Conservation (phyloP, 257 asterid species). For the Oldenlandia corymbosa region DNA sequence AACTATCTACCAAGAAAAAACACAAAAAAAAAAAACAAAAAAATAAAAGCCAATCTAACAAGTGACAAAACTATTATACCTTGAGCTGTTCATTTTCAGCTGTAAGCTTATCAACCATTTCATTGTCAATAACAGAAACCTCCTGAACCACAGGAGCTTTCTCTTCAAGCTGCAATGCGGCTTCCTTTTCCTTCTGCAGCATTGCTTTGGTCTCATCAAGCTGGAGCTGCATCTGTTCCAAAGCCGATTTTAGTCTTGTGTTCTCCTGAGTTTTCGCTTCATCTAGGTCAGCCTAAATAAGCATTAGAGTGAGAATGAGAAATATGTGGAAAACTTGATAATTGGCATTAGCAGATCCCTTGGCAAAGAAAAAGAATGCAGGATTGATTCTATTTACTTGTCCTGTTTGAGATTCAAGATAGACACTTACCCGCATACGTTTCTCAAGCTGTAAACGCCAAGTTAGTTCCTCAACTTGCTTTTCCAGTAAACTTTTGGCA, state of each 20-base stretch:
- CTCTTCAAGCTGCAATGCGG: constrained; percentile 28
- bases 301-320: not conserved
- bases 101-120: constrained; percentile 43
- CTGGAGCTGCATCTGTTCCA: constrained; percentile 51
- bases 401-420: not conserved
- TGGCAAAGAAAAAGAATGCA: not conserved
- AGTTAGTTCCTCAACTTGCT: constrained; percentile 67
- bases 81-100: constrained; percentile 77
- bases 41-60: not conserved
- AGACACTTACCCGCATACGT: constrained; percentile 64
- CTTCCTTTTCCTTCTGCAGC: constrained; percentile 42
- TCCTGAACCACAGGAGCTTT: constrained; percentile 24
- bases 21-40: no score
- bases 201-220: constrained; percentile 45
- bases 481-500: constrained; percentile 67
- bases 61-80: constrained; percentile 30
- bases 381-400: no score
- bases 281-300: constrained; percentile 27
- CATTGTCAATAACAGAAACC: constrained; percentile 45
- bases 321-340: not conserved
- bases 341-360: not conserved
- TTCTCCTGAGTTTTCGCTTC: constrained; percentile 60
- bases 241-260: constrained; percentile 49
- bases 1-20: no score
- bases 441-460: constrained; percentile 65